Percentiles rank a stretch among this genome's conserved stretches.
These are phyloP conservation scores for Pseudocercospora musae DNA, from an alignment of 2,329 filamentous ascomycete genomes.

Conservation along the genomic window DNA sequence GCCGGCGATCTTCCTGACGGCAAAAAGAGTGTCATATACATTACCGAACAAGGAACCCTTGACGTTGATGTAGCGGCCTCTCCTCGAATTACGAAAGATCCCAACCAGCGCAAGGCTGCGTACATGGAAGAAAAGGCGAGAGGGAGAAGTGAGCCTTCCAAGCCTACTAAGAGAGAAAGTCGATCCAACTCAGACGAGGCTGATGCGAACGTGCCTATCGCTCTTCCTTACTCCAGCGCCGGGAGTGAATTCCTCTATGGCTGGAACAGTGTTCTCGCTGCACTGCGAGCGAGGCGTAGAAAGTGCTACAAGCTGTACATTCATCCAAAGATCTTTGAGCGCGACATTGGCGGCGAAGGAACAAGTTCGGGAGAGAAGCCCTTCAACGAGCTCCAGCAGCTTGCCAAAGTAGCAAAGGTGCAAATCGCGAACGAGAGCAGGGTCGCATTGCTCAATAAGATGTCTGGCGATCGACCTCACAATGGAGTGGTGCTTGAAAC, in stretches of 20 bases:
- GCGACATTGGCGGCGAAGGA: conserved; percentile 6
- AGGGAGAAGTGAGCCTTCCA: background rate
- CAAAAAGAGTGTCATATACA: conserved; percentile 17
- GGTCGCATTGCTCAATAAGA: conserved; percentile 62
- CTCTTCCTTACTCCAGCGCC: conserved; percentile 71
- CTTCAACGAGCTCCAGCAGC: conserved; percentile 12
- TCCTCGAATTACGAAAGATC: background rate
- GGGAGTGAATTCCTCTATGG: conserved; percentile 93
- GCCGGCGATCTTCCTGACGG: conserved; percentile 6
- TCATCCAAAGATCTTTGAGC: conserved; percentile 28
- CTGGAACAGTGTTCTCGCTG: conserved; percentile 73
- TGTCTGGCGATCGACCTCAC: conserved; percentile 78
- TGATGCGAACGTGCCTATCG: conserved; percentile 36
- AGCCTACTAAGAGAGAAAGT: background rate
- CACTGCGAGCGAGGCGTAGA: conserved; percentile 65
- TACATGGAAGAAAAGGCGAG: background rate
- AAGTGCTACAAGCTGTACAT: conserved; percentile 84
- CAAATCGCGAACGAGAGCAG: conserved; percentile 56
- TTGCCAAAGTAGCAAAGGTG: conserved; percentile 45
- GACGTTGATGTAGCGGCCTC: conserved; percentile 10
- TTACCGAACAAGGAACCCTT: conserved; percentile 13
- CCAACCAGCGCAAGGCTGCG: background rate
- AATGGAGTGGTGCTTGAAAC: conserved; percentile 87
- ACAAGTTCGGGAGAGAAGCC: conserved; percentile 16
- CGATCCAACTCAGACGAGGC: conserved; percentile 4